phyloP scores from a whole-genome alignment of 208 protist species.

The Leishmania amazonensis region DNA sequence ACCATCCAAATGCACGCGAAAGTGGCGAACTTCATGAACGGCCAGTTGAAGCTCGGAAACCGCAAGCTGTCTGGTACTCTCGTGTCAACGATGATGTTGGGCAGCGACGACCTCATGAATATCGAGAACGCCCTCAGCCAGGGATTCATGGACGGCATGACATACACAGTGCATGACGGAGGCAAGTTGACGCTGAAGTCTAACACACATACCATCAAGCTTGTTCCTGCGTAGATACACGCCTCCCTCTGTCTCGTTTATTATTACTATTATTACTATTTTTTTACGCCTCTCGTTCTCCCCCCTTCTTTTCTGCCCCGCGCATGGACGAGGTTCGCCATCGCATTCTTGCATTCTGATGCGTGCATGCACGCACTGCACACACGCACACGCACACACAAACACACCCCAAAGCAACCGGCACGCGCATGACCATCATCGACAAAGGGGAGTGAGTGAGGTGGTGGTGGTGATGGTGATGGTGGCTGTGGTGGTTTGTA shows the following conservation, averaged over 20 bases:
- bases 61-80: slow-evolving; percentile 39
- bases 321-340: too few relatives aligned
- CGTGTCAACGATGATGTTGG: slow-evolving; percentile 51
- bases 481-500: background rate
- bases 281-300: background rate
- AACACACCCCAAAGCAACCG: too few relatives aligned
- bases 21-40: slow-evolving; percentile 47
- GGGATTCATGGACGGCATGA: slow-evolving; percentile 41
- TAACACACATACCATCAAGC: slow-evolving; percentile 28
- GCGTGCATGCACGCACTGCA: too few relatives aligned
- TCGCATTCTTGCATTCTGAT: too few relatives aligned
- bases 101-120: slow-evolving; percentile 19
- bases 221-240: slow-evolving; percentile 15
- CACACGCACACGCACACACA: too few relatives aligned
- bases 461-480: too few relatives aligned
- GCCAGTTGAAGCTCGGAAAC: slow-evolving; percentile 26
- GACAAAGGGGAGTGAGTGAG: too few relatives aligned
- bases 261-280: slow-evolving; percentile 5
- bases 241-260: background rate
- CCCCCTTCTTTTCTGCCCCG: background rate
- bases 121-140: slow-evolving; percentile 37
- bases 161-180: slow-evolving; percentile 14
- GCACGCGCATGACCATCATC: too few relatives aligned
- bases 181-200: slow-evolving; percentile 31
- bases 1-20: slow-evolving; percentile 13